Percentiles rank a stretch among this genome's conserved stretches.
phyloP scores from a whole-genome alignment of 202 grass and related monocot genomes.

The Brachypodium distachyon region DNA sequence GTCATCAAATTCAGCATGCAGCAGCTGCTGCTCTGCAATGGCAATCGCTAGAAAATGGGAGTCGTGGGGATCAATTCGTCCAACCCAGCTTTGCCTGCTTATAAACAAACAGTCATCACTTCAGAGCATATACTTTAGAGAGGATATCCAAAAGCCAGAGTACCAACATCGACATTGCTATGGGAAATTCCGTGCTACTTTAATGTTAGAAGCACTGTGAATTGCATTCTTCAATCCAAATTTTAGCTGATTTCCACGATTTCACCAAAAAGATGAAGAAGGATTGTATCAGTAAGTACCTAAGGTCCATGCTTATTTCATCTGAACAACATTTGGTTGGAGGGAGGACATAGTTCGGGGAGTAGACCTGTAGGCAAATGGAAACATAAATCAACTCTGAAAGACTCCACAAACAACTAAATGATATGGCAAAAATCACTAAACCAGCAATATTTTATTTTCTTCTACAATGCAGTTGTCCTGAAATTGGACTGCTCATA shows the following conservation, averaged over 20 bases:
- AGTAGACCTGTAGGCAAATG: conserved; percentile 61
- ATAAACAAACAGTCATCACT: not conserved
- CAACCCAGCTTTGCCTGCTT: conserved; percentile 68
- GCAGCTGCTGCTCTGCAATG: conserved; percentile 79
- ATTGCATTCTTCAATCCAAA: not conserved
- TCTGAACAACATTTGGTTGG: conserved; percentile 61
- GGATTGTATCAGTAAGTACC: conserved; percentile 24
- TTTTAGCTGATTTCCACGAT: not conserved
- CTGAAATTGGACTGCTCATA: not conserved
- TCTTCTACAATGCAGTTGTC: not conserved
- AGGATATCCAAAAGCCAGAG: not conserved
- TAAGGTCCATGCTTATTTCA: conserved; percentile 73
- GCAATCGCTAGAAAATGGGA: conserved; percentile 89
- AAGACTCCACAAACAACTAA: not conserved
- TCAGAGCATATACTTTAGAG: not conserved
- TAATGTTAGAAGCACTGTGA: not conserved
- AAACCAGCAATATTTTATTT: not conserved
- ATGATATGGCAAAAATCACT: not conserved
- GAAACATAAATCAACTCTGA: not conserved
- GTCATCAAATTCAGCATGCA: conserved; percentile 80
- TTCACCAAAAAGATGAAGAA: not conserved
- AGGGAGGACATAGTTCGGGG: conserved; percentile 69
- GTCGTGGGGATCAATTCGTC: conserved; percentile 62
- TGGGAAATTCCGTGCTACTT: not conserved
- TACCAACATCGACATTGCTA: not conserved